Conservation (phyloP, 352 stramenopile species). For the Lagenidium sp. region DNA sequence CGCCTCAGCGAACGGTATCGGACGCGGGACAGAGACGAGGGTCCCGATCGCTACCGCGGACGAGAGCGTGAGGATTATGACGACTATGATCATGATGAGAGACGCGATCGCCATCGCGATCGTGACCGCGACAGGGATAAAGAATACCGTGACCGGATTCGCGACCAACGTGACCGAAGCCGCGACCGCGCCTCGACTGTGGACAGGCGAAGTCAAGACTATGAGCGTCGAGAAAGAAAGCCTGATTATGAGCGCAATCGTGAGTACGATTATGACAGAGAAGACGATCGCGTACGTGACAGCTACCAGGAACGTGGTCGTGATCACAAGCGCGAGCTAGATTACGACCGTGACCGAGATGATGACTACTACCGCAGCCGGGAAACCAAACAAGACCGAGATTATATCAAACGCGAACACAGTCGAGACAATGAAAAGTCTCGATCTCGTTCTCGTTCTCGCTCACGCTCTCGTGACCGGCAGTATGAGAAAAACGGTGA, state of each 20-base stretch:
- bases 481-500: conserved; percentile 8
- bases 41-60: background rate
- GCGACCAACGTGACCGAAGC: background rate
- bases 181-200: too few relatives aligned
- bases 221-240: too few relatives aligned
- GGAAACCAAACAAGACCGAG: too few relatives aligned
- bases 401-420: background rate
- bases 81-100: too few relatives aligned
- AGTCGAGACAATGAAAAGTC: conserved; percentile 4
- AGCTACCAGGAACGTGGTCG: background rate
- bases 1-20: background rate
- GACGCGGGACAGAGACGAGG: background rate
- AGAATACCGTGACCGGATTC: conserved; percentile 1
- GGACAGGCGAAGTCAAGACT: too few relatives aligned
- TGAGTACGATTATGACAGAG: too few relatives aligned
- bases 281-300: background rate
- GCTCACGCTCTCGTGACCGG: too few relatives aligned
- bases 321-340: conserved; percentile 20
- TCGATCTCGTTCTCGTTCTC: too few relatives aligned
- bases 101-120: background rate
- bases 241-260: too few relatives aligned
- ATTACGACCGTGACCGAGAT: conserved; percentile 18
- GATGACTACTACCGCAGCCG: too few relatives aligned
- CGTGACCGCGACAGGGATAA: background rate
- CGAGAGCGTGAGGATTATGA: background rate